A percentile compares a stretch with the other conserved stretches of the same genome.
Conservation (phyloP, 2,329 filamentous ascomycete genomes). For the Daldinia sp. region DNA sequence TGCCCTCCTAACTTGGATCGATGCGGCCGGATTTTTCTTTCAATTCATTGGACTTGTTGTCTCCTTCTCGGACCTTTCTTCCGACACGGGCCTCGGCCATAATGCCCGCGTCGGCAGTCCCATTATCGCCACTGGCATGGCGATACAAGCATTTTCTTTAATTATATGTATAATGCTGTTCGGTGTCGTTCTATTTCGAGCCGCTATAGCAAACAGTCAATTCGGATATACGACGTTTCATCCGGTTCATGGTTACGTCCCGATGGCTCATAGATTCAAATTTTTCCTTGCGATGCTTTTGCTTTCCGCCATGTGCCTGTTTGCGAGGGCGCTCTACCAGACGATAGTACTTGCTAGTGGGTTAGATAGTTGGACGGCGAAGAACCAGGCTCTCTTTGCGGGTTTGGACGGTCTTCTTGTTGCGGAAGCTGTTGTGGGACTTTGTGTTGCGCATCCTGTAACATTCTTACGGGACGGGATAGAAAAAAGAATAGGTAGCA, state of each 20-base stretch:
- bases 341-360: slow-evolving; percentile 46
- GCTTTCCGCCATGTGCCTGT: slow-evolving; percentile 44
- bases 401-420: slow-evolving; percentile 50
- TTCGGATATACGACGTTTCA: slow-evolving; percentile 51
- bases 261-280: slow-evolving; percentile 46
- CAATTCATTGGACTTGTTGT: slow-evolving; percentile 49
- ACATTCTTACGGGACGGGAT: slow-evolving; percentile 41
- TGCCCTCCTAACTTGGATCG: slow-evolving; percentile 45
- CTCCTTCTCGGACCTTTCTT: slow-evolving; percentile 45
- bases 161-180: slow-evolving; percentile 46
- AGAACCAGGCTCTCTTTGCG: slow-evolving; percentile 48
- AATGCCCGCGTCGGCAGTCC: slow-evolving; percentile 36
- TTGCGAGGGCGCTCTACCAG: slow-evolving; percentile 48
- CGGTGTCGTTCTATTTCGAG: slow-evolving; percentile 43
- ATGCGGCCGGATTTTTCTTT: slow-evolving; percentile 45
- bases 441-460: slow-evolving; percentile 50
- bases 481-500: slow-evolving; percentile 33
- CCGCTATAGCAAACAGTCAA: slow-evolving; percentile 40
- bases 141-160: slow-evolving; percentile 47
- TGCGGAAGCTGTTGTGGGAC: slow-evolving; percentile 47
- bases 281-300: slow-evolving; percentile 46
- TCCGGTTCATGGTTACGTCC: slow-evolving; percentile 44
- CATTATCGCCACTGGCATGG: slow-evolving; percentile 47
- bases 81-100: slow-evolving; percentile 32
- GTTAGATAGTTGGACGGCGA: slow-evolving; percentile 45